Conservation (phyloP, 164 flowering plant genomes). For the Magnolia changhungtana region DNA sequence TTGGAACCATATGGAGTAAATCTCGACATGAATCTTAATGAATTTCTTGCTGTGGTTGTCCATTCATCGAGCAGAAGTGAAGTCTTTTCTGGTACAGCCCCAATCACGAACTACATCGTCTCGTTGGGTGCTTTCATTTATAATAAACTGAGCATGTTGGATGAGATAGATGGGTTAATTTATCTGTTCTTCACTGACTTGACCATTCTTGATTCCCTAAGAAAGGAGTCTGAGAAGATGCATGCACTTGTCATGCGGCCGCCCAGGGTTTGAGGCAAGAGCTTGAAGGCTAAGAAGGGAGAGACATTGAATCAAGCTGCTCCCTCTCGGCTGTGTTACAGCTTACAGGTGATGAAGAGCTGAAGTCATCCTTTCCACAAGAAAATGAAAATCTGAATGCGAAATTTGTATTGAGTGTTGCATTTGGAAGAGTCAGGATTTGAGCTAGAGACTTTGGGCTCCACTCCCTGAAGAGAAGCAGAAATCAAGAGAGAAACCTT, state of each 20-base stretch:
- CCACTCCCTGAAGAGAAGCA: slow-evolving; percentile 55
- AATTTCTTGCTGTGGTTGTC: slow-evolving; percentile 66
- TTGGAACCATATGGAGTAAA: slow-evolving; percentile 60
- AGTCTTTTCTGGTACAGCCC: slow-evolving; percentile 43
- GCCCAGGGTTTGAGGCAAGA: slow-evolving; percentile 15
- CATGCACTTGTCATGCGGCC: slow-evolving; percentile 15
- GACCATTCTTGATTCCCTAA: slow-evolving; percentile 58
- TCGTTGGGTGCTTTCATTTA: slow-evolving; percentile 83
- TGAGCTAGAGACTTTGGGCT: too few relatives aligned
- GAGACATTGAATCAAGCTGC: slow-evolving; percentile 10
- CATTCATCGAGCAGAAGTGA: slow-evolving; percentile 68
- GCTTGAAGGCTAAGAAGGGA: slow-evolving; percentile 27
- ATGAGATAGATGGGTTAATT: slow-evolving; percentile 48
- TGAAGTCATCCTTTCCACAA: too few relatives aligned
- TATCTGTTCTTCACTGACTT: slow-evolving; percentile 48
- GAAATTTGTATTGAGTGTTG: slow-evolving; percentile 55
- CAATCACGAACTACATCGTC: slow-evolving; percentile 57
- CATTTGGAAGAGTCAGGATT: slow-evolving; percentile 75
- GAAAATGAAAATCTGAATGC: slow-evolving; percentile 58
- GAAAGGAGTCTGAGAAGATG: slow-evolving; percentile 47
- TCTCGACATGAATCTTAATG: slow-evolving; percentile 60
- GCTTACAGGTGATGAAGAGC: too few relatives aligned
- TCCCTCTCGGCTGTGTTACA: slow-evolving; percentile 8
- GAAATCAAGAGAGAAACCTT: slow-evolving; percentile 52
- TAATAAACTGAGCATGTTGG: slow-evolving; percentile 75